Conservation (phyloP, 345 rosid genomes). For the Eucalyptus tenuipes region DNA sequence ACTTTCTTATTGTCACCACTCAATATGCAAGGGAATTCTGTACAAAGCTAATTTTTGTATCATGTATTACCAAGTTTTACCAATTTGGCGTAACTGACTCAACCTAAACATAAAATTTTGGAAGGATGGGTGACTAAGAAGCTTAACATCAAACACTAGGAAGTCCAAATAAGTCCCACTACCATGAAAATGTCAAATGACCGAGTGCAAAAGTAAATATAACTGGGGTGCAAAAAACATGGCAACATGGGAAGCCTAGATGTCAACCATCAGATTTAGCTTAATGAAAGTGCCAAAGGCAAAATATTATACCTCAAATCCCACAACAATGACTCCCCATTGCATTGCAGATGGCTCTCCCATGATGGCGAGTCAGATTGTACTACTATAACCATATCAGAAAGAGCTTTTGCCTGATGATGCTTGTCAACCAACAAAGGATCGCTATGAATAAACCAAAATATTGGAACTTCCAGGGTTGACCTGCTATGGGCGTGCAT, state of each 20-base stretch:
- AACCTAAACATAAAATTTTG: background rate
- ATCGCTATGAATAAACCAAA: constrained; percentile 88
- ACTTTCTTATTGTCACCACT: background rate
- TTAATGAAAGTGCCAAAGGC: background rate
- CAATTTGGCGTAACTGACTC: background rate
- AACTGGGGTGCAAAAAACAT: background rate
- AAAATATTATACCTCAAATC: constrained; percentile 54
- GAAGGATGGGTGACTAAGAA: background rate
- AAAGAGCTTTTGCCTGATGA: constrained; percentile 92
- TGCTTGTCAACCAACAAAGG: constrained; percentile 86
- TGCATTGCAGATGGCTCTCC: constrained; percentile 98
- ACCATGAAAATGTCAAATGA: background rate
- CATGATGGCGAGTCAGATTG: constrained; percentile 89
- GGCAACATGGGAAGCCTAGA: background rate
- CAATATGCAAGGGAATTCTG: background rate
- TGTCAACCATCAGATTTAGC: background rate
- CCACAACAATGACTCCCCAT: constrained; percentile 87
- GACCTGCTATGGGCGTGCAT: constrained; percentile 86
- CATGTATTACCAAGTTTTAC: background rate
- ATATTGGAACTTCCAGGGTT: constrained; percentile 91
- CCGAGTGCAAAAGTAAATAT: background rate
- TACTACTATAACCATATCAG: constrained; percentile 86
- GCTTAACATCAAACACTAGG: background rate
- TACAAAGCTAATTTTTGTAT: background rate
- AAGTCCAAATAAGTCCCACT: background rate